Base-by-base conservation (phyloP, 768 basidiomycete species). In the Boletus fagicola region DNA sequence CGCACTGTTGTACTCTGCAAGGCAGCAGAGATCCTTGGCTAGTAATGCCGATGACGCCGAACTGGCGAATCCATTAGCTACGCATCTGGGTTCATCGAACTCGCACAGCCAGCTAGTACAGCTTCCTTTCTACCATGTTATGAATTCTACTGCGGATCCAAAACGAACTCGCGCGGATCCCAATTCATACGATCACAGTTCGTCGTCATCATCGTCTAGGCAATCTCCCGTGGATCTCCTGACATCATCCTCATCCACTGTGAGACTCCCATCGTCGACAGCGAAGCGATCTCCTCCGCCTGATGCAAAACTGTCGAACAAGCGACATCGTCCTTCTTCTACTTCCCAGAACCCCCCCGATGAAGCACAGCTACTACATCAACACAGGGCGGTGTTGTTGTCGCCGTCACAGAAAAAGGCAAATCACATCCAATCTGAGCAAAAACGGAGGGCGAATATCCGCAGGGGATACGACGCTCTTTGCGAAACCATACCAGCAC, bases 401-500 rank as follows among this genome's bases (percentile, higher is more conserved):
- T 86, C 88, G 2, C 83, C 90, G 0, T 86, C 88, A 2, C 91
- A 94, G 77, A 95, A 95, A 70, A 92, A 94, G 68, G 88, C 88
- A 40, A 95, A 95, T 65, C 94, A 97, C 67, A 96, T 97, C 62
- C 89, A 92, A 64, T 90, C 87, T 2, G 94, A 97, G 75, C 93
- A 96, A 76, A 95, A 95, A 72, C 86, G 94, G 26, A 84, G 94
- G 33, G 92, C 92, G 15, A 94, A 94, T 65, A 96, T 97, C 51
- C 81, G 92, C 12, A 76, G 86, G 39, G 94, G 93, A 12, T 96
- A 96, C 68, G 94, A 95, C 64, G 85, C 88, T 8, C 78, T 97
- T 0, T 94, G 93, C 65, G 87, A 87, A 26, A 83, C 84, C 28
- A 87, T 97, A 0, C 94, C 94, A 11, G 78, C 90, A 2, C 77